Conservation (phyloP, 108 stramenopile species). For the Asterionellopsis glacialis region DNA sequence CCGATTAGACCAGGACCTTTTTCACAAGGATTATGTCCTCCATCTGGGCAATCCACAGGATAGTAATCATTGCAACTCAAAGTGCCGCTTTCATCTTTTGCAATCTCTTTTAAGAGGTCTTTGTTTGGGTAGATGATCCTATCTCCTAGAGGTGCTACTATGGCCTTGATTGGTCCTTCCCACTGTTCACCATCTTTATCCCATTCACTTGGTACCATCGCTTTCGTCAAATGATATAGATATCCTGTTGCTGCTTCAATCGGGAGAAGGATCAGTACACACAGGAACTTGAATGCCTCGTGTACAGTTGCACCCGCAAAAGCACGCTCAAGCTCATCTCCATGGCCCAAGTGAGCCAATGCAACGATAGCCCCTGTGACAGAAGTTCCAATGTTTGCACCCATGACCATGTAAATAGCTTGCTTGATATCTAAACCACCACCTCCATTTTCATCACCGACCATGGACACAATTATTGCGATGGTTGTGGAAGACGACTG, state of each 20-base stretch:
- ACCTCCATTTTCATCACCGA: background rate
- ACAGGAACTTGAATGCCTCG: constrained; percentile 64
- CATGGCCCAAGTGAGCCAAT: constrained; percentile 58
- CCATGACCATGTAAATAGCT: constrained; percentile 70
- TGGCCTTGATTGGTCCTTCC: constrained; percentile 55
- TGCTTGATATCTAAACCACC: constrained; percentile 10
- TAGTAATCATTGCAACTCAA: constrained; percentile 26
- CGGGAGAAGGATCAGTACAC: constrained; percentile 57
- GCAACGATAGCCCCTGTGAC: constrained; percentile 60
- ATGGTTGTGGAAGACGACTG: constrained; percentile 42
- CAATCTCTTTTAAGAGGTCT: constrained; percentile 43
- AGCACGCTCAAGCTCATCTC: constrained; percentile 55
- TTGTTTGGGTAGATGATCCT: constrained; percentile 52
- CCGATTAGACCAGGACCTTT: constrained; percentile 18
- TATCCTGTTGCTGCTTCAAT: constrained; percentile 39
- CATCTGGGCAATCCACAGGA: constrained; percentile 30
- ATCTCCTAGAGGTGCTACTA: constrained; percentile 39
- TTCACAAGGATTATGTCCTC: constrained; percentile 31
- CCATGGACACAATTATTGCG: constrained; percentile 40
- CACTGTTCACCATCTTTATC: constrained; percentile 27
- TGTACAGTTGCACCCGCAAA: constrained; percentile 72
- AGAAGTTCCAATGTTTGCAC: constrained; percentile 74
- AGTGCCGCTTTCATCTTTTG: constrained; percentile 27
- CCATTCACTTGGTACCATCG: constrained; percentile 28
- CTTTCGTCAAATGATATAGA: constrained; percentile 34